Percentiles rank a stretch among this genome's conserved stretches.
phyloP scores from a whole-genome alignment of 2,329 filamentous ascomycete species.

The Dactylonectria estremocensis region DNA sequence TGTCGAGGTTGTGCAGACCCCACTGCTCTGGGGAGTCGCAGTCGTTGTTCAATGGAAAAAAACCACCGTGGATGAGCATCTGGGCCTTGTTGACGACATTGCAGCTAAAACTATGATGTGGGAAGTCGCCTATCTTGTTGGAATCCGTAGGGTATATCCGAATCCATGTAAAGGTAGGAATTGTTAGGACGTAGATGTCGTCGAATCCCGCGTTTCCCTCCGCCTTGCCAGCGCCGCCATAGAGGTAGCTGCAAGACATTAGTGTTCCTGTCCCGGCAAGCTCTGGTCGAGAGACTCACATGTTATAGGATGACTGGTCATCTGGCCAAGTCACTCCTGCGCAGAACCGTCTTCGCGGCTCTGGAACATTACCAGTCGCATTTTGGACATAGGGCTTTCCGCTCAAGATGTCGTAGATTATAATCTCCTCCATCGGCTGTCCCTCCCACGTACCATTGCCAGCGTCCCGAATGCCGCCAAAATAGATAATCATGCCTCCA shows the following conservation, averaged over 20 bases:
- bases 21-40: constrained; percentile 68
- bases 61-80: constrained; percentile 75
- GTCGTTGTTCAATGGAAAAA: constrained; percentile 63
- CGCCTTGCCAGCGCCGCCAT: constrained; percentile 69
- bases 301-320: constrained; percentile 75
- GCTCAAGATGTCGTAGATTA: constrained; percentile 72
- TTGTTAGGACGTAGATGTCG: constrained; percentile 72
- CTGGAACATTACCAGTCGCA: constrained; percentile 67
- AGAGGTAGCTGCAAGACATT: constrained; percentile 67
- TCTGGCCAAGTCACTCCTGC: constrained; percentile 72
- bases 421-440: constrained; percentile 65
- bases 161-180: constrained; percentile 76
- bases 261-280: constrained; percentile 11
- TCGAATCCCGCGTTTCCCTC: constrained; percentile 66
- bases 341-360: constrained; percentile 70
- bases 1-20: constrained; percentile 71
- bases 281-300: constrained; percentile 59
- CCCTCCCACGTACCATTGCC: constrained; percentile 63
- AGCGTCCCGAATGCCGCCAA: constrained; percentile 70
- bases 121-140: constrained; percentile 56
- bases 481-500: constrained; percentile 72
- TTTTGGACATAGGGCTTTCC: constrained; percentile 73
- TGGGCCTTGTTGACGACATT: constrained; percentile 69
- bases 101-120: constrained; percentile 70
- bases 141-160: constrained; percentile 63